Evolutionary conservation across 495 filamentous ascomycete genomes (phyloP).

Genomic region (Xylaria grammica): DNA sequence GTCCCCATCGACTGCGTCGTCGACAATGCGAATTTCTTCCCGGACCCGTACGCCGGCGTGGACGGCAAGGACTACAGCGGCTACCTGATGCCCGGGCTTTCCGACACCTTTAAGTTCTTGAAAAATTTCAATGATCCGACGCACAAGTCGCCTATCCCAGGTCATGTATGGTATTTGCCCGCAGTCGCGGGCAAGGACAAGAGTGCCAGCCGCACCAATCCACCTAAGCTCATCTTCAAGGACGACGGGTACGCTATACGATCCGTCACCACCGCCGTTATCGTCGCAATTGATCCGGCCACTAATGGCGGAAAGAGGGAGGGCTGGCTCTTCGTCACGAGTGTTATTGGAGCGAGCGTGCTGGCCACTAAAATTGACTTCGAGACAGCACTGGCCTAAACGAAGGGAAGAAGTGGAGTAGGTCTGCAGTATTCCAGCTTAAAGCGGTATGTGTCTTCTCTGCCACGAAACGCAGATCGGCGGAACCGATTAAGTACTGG

Average conservation of each 20-base stretch:
- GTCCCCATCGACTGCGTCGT: slow-evolving; percentile 50
- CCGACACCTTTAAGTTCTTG: slow-evolving; percentile 43
- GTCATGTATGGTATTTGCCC: slow-evolving; percentile 53
- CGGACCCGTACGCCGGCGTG: slow-evolving; percentile 54
- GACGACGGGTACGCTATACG: slow-evolving; percentile 62
- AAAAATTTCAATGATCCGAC: slow-evolving; percentile 41
- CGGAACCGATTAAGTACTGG: too few species aligned
- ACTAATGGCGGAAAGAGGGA: slow-evolving; percentile 45
- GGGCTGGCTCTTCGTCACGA: slow-evolving; percentile 65
- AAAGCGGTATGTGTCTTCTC: too few species aligned
- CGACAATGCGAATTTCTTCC: slow-evolving; percentile 65
- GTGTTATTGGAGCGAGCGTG: slow-evolving; percentile 58
- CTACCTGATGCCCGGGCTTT: slow-evolving; percentile 58
- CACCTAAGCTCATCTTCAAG: slow-evolving; percentile 54
- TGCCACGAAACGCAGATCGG: too few species aligned
- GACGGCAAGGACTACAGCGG: slow-evolving; percentile 66
- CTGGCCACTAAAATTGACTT: slow-evolving; percentile 62
- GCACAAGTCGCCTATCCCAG: slow-evolving; percentile 44
- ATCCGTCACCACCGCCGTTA: slow-evolving; percentile 56
- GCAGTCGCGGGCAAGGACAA: slow-evolving; percentile 25
- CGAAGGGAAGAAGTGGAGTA: slow-evolving; percentile 36
- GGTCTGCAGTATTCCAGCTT: not conserved
- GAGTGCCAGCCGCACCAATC: slow-evolving; percentile 43
- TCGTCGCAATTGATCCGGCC: slow-evolving; percentile 57
- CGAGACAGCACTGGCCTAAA: slow-evolving; percentile 21